These are phyloP conservation scores for Pseudocercospora crystallina DNA, from an alignment of 2,329 filamentous ascomycete species.

Conservation along the genomic window DNA sequence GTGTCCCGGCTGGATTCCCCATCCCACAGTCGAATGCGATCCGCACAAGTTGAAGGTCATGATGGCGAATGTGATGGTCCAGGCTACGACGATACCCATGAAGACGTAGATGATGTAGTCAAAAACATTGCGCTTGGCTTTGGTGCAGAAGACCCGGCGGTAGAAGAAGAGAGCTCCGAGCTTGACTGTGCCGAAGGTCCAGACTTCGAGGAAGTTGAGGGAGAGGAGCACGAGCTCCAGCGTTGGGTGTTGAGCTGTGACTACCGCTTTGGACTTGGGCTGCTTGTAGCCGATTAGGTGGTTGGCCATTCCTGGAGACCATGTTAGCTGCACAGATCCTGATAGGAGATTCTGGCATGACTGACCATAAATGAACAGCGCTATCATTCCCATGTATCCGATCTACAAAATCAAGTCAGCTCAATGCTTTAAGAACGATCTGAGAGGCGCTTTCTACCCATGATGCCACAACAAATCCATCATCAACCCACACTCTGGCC, in stretches of 20 bases:
- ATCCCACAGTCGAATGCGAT: slow-evolving; percentile 2
- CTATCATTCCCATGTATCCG: slow-evolving; percentile 1
- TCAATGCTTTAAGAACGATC: neutral
- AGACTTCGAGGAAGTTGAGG: slow-evolving; percentile 1
- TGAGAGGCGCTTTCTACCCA: neutral
- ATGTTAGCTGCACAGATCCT: no score
- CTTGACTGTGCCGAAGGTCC: slow-evolving; percentile 9
- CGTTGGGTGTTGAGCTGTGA: neutral
- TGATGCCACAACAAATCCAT: slow-evolving; percentile 1
- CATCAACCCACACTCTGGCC: neutral
- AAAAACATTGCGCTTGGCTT: neutral
- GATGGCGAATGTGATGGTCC: slow-evolving; percentile 4
- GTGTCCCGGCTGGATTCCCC: neutral
- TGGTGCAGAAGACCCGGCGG: slow-evolving; percentile 7
- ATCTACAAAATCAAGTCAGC: neutral
- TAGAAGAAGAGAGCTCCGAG: slow-evolving; percentile 10
- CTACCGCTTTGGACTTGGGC: neutral
- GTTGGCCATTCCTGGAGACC: neutral
- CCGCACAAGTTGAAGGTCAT: slow-evolving; percentile 5
- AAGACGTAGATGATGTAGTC: slow-evolving; percentile 1
- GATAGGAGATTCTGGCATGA: neutral
- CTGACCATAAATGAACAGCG: slow-evolving; percentile 1
- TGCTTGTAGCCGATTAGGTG: slow-evolving; percentile 2
- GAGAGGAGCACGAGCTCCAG: slow-evolving; percentile 4
- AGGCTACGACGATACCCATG: slow-evolving; percentile 4